Base-by-base conservation (phyloP, 2,329 filamentous ascomycete species). In the Metarhizium album region DNA sequence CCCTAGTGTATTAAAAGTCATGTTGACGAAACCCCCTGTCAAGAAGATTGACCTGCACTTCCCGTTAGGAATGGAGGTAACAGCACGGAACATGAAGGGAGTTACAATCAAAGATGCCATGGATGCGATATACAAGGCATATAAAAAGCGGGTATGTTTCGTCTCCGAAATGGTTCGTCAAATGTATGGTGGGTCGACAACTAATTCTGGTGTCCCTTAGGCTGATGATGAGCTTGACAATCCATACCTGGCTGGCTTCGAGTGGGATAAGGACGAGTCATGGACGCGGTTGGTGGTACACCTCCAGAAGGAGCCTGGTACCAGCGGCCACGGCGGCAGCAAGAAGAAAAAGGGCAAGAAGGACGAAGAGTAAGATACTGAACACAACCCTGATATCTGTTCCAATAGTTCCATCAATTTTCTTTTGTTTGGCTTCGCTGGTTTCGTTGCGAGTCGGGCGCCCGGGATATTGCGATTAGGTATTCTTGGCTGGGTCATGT, bases 61-160 rank as follows among this genome's bases (percentile, higher is more conserved):
- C 77, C 87, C 88, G 16, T 75, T 94, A 49, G 91, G 91, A 48
- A 79, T 93, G 51, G 84, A 91, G 64, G 87, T 96, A 58, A 87
- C 86, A 31, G 91, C 90, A 64, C 82, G 91, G 64, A 97, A 96
- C 72, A 74, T 90, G 61, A 91, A 90, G 70, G 91, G 91, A 51
- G 90, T 97, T 59, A 97, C 91, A 52, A 91, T 97, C 77, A 96
- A 96, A 76, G 91, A 97, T 70, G 90, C 90, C 52, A 67, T 95
- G 68, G 90, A 96, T 68, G 91, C 89, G 62, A 96, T 97, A 71
- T 78, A 95, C 78, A 96, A 95, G 77, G 81, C 87, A 60, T 95
- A 88, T 78, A 95, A 94, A 80, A 96, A 96, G 82, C 86, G 90
- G 80, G 91, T 90, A 71, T 60, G 82, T 68, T 43, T 14, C 46